These are phyloP conservation scores for Trichoderma reesei DNA, from an alignment of 495 filamentous ascomycete species.

Conservation along the genomic window DNA sequence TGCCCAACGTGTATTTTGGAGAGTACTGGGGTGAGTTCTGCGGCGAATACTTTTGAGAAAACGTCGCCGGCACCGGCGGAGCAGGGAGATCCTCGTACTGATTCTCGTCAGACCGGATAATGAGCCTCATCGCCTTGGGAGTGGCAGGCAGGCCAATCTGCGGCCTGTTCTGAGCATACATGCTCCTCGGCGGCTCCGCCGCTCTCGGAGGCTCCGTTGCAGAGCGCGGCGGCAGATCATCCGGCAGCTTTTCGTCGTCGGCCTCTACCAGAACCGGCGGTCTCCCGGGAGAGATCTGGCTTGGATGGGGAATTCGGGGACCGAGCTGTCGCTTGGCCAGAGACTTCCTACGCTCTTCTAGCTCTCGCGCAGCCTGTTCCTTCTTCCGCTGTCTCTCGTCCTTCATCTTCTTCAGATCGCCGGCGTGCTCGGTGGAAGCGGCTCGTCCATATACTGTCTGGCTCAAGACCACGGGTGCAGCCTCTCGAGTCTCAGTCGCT, in stretches of 20 bases:
- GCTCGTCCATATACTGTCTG: slow-evolving; percentile 15
- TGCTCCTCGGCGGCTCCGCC: slow-evolving; percentile 23
- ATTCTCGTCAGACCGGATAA: slow-evolving; percentile 47
- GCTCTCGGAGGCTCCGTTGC: slow-evolving; percentile 16
- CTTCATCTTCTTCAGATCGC: slow-evolving; percentile 36
- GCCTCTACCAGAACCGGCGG: slow-evolving; percentile 24
- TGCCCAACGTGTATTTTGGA: slow-evolving; percentile 10
- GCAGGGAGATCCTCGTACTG: slow-evolving; percentile 43
- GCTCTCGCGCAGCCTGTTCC: slow-evolving; percentile 71
- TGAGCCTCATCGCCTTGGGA: slow-evolving; percentile 74
- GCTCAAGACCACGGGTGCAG: slow-evolving; percentile 14
- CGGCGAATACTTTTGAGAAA: slow-evolving; percentile 22
- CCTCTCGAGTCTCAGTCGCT: slow-evolving; percentile 15
- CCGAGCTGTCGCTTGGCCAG: slow-evolving; percentile 69
- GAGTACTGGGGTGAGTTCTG: slow-evolving; percentile 20
- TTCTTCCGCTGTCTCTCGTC: slow-evolving; percentile 52
- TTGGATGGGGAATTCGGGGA: slow-evolving; percentile 72
- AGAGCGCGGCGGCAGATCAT: slow-evolving; percentile 22
- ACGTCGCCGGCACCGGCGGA: slow-evolving; percentile 53
- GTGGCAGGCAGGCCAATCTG: slow-evolving; percentile 70
- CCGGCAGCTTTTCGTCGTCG: slow-evolving; percentile 37
- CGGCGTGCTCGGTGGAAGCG: slow-evolving; percentile 25
- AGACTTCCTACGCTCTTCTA: slow-evolving; percentile 78
- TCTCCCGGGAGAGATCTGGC: slow-evolving; percentile 39
- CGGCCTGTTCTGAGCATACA: slow-evolving; percentile 40